A percentile compares a stretch with the other conserved stretches of the same genome.
Conservation (phyloP, 164 flowering plant species). For the Annona cherimola region DNA sequence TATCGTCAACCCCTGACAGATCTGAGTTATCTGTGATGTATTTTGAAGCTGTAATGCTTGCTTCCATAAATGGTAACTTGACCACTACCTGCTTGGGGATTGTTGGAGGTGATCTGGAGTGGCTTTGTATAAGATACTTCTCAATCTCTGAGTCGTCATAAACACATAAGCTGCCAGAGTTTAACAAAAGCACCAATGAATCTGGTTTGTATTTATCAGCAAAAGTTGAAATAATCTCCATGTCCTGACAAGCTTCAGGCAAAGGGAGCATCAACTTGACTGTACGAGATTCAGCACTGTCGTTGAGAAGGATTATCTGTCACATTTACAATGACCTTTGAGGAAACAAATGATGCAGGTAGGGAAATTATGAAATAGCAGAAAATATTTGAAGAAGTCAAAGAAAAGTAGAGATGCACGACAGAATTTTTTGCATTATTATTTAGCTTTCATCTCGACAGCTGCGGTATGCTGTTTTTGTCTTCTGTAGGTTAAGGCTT, state of each 20-base stretch:
- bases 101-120: conserved; percentile 62
- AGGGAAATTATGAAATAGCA: too few species aligned
- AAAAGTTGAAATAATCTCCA: conserved; percentile 52
- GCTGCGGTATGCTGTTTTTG: too few species aligned
- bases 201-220: conserved; percentile 56
- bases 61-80: conserved; percentile 64
- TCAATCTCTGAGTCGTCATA: conserved; percentile 69
- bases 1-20: conserved; percentile 27
- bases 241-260: conserved; percentile 59
- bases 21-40: conserved; percentile 35
- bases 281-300: conserved; percentile 69
- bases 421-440: too few species aligned
- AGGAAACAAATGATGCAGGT: background rate
- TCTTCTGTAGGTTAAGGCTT: too few species aligned
- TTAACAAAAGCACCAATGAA: conserved; percentile 53
- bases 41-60: conserved; percentile 56
- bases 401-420: background rate
- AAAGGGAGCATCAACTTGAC: conserved; percentile 64
- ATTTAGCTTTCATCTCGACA: too few species aligned
- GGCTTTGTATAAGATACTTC: conserved; percentile 65
- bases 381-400: background rate
- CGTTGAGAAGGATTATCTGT: conserved; percentile 75
- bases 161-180: conserved; percentile 54
- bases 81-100: conserved; percentile 64
- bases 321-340: conserved; percentile 10